Conservation (phyloP, 2,329 filamentous ascomycete species). For the Sporothrix inflata region DNA sequence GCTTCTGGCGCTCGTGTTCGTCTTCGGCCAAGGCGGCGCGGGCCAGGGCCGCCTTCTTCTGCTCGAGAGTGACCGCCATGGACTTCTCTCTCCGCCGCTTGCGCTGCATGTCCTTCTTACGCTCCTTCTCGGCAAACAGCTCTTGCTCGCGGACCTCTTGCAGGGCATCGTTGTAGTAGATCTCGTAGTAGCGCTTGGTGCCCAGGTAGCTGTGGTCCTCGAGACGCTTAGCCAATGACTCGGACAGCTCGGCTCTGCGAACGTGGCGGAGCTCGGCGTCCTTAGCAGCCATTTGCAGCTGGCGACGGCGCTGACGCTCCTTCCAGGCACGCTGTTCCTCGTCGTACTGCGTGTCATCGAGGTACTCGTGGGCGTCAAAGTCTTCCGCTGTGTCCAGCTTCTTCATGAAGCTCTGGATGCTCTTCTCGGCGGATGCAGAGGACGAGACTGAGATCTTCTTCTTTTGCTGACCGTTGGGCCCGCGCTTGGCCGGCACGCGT, state of each 20-base stretch:
- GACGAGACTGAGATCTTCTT: slow-evolving; percentile 46
- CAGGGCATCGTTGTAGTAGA: slow-evolving; percentile 79
- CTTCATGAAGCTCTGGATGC: slow-evolving; percentile 68
- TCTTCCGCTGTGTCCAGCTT: slow-evolving; percentile 42
- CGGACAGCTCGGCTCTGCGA: slow-evolving; percentile 63
- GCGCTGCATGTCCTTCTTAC: slow-evolving; percentile 99
- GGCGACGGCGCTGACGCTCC: slow-evolving; percentile 67
- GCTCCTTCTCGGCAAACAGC: slow-evolving; percentile 92
- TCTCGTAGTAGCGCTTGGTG: slow-evolving; percentile 73
- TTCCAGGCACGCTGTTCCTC: slow-evolving; percentile 53
- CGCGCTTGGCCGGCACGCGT: slow-evolving; percentile 59
- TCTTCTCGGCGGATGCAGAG: slow-evolving; percentile 57
- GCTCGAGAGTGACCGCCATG: slow-evolving; percentile 88
- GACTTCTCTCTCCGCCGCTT: slow-evolving; percentile 96
- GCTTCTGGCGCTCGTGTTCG: slow-evolving; percentile 78
- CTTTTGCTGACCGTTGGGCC: slow-evolving; percentile 62
- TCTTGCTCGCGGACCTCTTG: slow-evolving; percentile 88
- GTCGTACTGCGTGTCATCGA: slow-evolving; percentile 50
- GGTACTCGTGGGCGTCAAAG: slow-evolving; percentile 38
- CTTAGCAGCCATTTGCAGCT: slow-evolving; percentile 63
- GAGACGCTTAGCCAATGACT: slow-evolving; percentile 63
- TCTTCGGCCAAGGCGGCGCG: slow-evolving; percentile 79
- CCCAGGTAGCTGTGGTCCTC: slow-evolving; percentile 70
- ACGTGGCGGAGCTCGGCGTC: slow-evolving; percentile 66
- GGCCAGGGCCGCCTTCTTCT: slow-evolving; percentile 80